A percentile compares a stretch with the other conserved stretches of the same genome.
Conservation (phyloP, 768 basidiomycete species). For the Lentinula detonsa region DNA sequence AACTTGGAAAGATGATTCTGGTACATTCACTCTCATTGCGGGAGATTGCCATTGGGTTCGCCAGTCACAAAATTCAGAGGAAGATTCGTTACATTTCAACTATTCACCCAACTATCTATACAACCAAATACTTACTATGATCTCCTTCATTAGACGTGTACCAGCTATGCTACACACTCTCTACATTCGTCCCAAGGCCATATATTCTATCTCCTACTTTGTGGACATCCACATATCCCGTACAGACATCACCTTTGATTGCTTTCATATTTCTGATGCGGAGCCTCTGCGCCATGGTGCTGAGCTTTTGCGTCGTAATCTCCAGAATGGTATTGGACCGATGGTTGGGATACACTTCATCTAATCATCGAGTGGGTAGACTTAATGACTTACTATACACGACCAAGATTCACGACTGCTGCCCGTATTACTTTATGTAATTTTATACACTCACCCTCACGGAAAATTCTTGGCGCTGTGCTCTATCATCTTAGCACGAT, state of each 20-base stretch:
- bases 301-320: background rate
- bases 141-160: background rate
- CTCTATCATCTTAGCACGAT: too few relatives aligned
- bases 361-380: too few relatives aligned
- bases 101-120: background rate
- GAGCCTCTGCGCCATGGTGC: slow-evolving; percentile 28
- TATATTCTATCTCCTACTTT: slow-evolving; percentile 10
- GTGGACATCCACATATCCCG: slow-evolving; percentile 30
- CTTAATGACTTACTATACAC: too few relatives aligned
- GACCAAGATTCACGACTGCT: too few relatives aligned
- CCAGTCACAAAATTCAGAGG: slow-evolving; percentile 16
- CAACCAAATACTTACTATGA: background rate
- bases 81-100: background rate
- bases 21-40: slow-evolving; percentile 33
- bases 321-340: background rate
- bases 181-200: background rate
- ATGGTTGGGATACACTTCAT: background rate
- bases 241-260: slow-evolving; percentile 33
- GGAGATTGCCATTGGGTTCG: slow-evolving; percentile 30
- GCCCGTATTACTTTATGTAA: too few relatives aligned
- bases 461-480: too few relatives aligned
- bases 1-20: slow-evolving; percentile 28
- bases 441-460: too few relatives aligned
- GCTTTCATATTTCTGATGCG: slow-evolving; percentile 37
- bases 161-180: background rate